A percentile compares a stretch with the other conserved stretches of the same genome.
These are phyloP conservation scores for Jatropha curcas DNA, from an alignment of 345 rosid species.

Conservation along the genomic window DNA sequence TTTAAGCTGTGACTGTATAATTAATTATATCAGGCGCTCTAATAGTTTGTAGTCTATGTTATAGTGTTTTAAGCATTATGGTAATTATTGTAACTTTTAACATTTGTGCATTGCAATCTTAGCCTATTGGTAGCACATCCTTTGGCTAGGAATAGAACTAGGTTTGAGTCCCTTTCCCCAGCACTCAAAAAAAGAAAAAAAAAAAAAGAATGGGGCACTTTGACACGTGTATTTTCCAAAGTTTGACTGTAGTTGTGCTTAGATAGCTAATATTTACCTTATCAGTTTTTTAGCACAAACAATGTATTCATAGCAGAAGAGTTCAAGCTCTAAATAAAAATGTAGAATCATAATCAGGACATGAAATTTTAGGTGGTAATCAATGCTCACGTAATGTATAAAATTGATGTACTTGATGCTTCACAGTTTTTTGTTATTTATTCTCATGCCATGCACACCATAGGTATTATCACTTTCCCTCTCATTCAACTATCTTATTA, in stretches of 20 bases:
- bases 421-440: background rate
- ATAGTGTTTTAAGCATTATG: background rate
- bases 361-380: background rate
- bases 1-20: background rate
- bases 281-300: background rate
- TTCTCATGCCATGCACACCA: background rate
- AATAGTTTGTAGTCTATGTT: background rate
- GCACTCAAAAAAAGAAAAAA: too few relatives aligned
- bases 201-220: too few relatives aligned
- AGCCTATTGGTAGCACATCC: too few relatives aligned
- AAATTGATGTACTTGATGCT: background rate
- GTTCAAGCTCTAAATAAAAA: background rate
- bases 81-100: background rate
- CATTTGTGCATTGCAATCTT: too few relatives aligned
- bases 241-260: background rate
- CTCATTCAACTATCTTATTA: background rate
- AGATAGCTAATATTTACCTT: background rate
- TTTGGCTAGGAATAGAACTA: too few relatives aligned
- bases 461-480: background rate
- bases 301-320: too few relatives aligned
- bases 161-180: too few relatives aligned
- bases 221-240: background rate
- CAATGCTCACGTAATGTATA: background rate
- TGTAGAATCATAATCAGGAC: background rate
- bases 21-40: background rate